Percentiles rank a stretch among this genome's conserved stretches.
Evolutionary conservation across 257 asterid genomes (phyloP).

Genomic region (Lavandula angustifolia): DNA sequence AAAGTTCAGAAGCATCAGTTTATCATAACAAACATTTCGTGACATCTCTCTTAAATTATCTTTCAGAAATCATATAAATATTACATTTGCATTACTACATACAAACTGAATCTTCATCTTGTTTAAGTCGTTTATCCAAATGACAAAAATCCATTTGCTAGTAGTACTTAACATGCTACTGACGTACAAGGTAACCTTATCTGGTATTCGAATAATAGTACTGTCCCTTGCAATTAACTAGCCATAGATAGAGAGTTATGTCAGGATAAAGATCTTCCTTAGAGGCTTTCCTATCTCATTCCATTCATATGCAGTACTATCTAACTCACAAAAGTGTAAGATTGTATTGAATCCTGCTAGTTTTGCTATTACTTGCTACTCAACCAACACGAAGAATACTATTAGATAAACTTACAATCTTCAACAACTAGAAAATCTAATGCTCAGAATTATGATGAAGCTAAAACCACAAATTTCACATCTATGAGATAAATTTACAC

Average conservation of each 20-base stretch:
- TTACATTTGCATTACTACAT: not conserved
- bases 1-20: slow-evolving; percentile 17
- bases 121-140: slow-evolving; percentile 12
- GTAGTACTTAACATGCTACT: not conserved
- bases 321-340: not conserved
- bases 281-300: not conserved
- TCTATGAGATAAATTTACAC: slow-evolving; percentile 4
- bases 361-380: too few relatives aligned
- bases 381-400: slow-evolving; percentile 17
- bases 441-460: not conserved
- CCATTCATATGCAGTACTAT: not conserved
- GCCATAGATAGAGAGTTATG: not conserved
- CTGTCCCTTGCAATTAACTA: slow-evolving; percentile 2
- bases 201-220: not conserved
- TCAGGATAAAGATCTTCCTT: slow-evolving; percentile 4
- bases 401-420: not conserved
- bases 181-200: slow-evolving; percentile 18
- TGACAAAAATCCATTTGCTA: not conserved
- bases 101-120: slow-evolving; percentile 13
- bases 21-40: slow-evolving; percentile 16
- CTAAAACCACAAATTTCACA: slow-evolving; percentile 15
- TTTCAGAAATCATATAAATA: not conserved
- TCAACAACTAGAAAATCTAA: not conserved
- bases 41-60: slow-evolving; percentile 19
- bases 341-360: not conserved